These are phyloP conservation scores for Paraurostyla sp. DNA, from an alignment of 73 alveolate genomes.

Conservation along the genomic window DNA sequence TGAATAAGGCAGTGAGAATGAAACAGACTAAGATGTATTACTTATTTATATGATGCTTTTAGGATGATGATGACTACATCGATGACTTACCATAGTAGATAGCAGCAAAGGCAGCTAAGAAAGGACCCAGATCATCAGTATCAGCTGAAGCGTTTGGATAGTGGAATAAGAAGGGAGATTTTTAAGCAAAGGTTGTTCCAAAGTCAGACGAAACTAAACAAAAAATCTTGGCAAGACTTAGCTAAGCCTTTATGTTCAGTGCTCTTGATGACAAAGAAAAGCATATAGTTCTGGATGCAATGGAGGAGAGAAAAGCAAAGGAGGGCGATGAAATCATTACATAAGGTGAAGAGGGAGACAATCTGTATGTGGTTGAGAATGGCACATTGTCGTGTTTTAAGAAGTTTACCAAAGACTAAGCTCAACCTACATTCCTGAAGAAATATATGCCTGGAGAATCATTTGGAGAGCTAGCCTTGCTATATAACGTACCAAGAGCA, in stretches of 20 bases:
- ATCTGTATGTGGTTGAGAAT: conserved; percentile 90
- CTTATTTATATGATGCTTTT: not conserved
- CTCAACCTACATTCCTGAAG: conserved; percentile 76
- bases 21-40: conserved; percentile 59
- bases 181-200: conserved; percentile 71
- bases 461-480: conserved; percentile 78
- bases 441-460: conserved; percentile 80
- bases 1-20: conserved; percentile 47
- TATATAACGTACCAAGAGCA: conserved; percentile 79
- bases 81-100: conserved; percentile 61
- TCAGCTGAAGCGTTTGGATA: conserved; percentile 86
- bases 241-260: conserved; percentile 77
- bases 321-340: conserved; percentile 81
- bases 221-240: conserved; percentile 61
- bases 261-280: conserved; percentile 76
- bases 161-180: conserved; percentile 80
- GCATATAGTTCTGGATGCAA: conserved; percentile 79
- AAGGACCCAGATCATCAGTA: conserved; percentile 64
- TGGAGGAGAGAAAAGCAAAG: conserved; percentile 77
- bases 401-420: conserved; percentile 73
- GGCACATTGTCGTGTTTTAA: conserved; percentile 90
- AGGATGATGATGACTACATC: conserved; percentile 73
- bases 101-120: conserved; percentile 1
- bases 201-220: conserved; percentile 70
- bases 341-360: conserved; percentile 97